Conservation (phyloP, 805 yeast genomes). For the Suhomyces sp. region DNA sequence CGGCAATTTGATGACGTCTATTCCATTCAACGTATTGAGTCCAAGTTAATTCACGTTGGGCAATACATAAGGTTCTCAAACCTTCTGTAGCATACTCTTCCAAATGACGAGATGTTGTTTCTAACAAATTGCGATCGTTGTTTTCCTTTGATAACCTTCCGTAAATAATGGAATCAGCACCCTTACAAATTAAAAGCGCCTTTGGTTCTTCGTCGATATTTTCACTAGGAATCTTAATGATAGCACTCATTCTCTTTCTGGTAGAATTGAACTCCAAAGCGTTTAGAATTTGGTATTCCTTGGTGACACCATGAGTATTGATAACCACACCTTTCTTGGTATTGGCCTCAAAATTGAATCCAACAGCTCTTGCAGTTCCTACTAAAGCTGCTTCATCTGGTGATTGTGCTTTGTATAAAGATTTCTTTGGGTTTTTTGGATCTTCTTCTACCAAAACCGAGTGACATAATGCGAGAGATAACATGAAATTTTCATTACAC, state of each 20-base stretch:
- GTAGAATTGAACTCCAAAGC: slow-evolving; percentile 79
- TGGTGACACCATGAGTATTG: slow-evolving; percentile 66
- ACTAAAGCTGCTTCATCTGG: slow-evolving; percentile 89
- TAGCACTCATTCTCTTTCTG: slow-evolving; percentile 85
- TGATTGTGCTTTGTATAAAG: slow-evolving; percentile 70
- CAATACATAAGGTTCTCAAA: slow-evolving; percentile 76
- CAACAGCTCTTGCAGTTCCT: slow-evolving; percentile 76
- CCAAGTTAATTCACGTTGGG: slow-evolving; percentile 67
- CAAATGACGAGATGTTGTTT: slow-evolving; percentile 67
- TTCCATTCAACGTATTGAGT: slow-evolving; percentile 63
- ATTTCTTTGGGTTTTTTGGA: slow-evolving; percentile 54
- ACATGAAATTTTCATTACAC: slow-evolving; percentile 71
- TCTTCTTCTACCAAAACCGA: slow-evolving; percentile 72
- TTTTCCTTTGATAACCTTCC: slow-evolving; percentile 53
- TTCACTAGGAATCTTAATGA: slow-evolving; percentile 61
- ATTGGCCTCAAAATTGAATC: slow-evolving; percentile 63
- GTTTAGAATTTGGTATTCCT: slow-evolving; percentile 71
- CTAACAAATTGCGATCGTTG: slow-evolving; percentile 49
- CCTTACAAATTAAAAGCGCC: slow-evolving; percentile 73
- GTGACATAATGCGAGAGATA: slow-evolving; percentile 75
- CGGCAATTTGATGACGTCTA: slow-evolving; percentile 59
- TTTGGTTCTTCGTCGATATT: slow-evolving; percentile 33
- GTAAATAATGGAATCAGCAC: slow-evolving; percentile 81
- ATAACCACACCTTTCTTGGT: slow-evolving; percentile 69
- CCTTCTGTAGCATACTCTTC: slow-evolving; percentile 84